A percentile compares a stretch with the other conserved stretches of the same genome.
Conservation (phyloP, 176 grass and related monocot genomes). For the Phragmites australis region DNA sequence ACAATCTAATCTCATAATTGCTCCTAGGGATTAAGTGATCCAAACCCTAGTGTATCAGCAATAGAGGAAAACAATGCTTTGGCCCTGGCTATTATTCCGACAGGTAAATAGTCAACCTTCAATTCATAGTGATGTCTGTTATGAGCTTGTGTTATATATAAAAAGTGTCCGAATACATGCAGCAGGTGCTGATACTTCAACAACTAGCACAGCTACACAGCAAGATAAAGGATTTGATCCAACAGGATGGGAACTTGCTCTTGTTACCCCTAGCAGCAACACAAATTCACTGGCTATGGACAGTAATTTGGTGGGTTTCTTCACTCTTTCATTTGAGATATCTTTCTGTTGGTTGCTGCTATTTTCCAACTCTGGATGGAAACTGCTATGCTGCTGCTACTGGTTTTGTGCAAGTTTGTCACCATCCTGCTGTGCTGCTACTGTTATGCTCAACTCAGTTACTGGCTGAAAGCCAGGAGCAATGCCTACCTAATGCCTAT, state of each 20-base stretch:
- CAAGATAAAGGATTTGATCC: conserved; percentile 90
- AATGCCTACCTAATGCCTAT: background rate
- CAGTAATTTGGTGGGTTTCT: conserved; percentile 74
- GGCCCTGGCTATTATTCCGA: conserved; percentile 71
- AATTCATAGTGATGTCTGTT: conserved; percentile 1
- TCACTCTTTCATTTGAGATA: conserved; percentile 19
- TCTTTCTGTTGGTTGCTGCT: background rate
- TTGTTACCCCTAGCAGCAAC: conserved; percentile 73
- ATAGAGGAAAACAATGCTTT: conserved; percentile 89
- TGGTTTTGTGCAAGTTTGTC: conserved; percentile 21
- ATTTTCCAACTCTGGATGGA: background rate
- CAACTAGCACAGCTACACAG: conserved; percentile 37
- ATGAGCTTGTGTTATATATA: background rate
- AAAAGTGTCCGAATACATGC: conserved; percentile 37
- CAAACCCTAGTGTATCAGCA: conserved; percentile 54
- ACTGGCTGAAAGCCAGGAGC: background rate
- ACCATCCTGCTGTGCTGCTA: background rate
- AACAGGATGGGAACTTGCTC: conserved; percentile 97
- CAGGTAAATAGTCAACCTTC: conserved; percentile 49
- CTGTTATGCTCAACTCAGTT: background rate
- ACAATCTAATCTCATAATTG: conserved; percentile 34
- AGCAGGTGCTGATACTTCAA: conserved; percentile 47
- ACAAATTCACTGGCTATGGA: conserved; percentile 52
- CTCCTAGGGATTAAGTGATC: conserved; percentile 78
- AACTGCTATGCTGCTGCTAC: background rate